Conservation (phyloP, 73 alveolate species). For the Uronychia binucleata region DNA sequence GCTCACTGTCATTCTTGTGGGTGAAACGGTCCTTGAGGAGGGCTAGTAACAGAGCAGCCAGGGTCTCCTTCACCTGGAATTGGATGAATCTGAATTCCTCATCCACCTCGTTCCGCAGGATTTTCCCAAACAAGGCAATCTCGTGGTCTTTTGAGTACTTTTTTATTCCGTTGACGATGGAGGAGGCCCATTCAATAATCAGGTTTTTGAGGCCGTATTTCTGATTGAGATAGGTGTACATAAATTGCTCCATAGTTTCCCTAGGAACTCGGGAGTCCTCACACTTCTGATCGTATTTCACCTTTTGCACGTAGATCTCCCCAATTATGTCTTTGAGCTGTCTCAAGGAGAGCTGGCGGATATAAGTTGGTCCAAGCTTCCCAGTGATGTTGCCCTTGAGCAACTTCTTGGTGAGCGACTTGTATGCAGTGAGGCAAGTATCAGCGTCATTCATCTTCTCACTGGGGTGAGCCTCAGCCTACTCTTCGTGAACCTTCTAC, state of each 20-base stretch:
- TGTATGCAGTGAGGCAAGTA: not conserved
- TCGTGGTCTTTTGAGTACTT: slow-evolving; percentile 88
- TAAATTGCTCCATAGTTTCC: slow-evolving; percentile 91
- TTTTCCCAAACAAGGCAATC: slow-evolving; percentile 87
- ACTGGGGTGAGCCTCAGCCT: not conserved
- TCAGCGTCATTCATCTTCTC: not conserved
- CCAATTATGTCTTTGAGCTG: slow-evolving; percentile 87
- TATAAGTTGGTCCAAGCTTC: slow-evolving; percentile 1
- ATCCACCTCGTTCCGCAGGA: slow-evolving; percentile 85
- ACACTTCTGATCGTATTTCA: slow-evolving; percentile 87
- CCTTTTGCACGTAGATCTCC: slow-evolving; percentile 82
- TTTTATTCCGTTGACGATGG: slow-evolving; percentile 82
- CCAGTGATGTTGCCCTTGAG: not conserved
- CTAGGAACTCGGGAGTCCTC: slow-evolving; percentile 80
- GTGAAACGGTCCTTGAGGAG: not conserved
- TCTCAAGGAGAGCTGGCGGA: slow-evolving; percentile 59
- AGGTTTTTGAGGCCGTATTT: slow-evolving; percentile 90
- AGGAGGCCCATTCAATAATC: slow-evolving; percentile 86
- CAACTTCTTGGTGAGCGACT: not conserved
- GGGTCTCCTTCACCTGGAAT: not conserved
- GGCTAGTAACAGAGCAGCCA: not conserved
- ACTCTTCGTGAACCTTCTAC: not conserved
- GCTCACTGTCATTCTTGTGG: not conserved
- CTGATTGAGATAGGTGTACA: slow-evolving; percentile 87
- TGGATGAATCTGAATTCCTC: slow-evolving; percentile 72